Percentiles rank a stretch among this genome's conserved stretches.
phyloP scores from a whole-genome alignment of 1,284 basidiomycete species.

The Ceraceosorus bombacis region DNA sequence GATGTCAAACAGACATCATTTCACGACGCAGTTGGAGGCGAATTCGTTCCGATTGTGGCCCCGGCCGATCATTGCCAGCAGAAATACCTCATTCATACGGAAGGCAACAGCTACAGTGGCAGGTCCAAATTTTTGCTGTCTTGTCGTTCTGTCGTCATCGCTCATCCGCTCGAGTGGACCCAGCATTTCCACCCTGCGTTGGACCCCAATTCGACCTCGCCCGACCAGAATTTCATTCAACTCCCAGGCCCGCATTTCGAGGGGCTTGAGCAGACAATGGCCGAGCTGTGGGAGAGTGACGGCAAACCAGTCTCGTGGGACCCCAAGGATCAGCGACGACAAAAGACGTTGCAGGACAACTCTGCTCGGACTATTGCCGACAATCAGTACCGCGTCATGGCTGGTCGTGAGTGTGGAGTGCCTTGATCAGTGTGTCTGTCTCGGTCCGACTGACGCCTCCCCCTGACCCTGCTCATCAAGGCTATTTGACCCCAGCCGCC shows the following conservation, averaged over 20 bases:
- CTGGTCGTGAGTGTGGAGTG: slow-evolving; percentile 11
- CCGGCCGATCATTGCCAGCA: slow-evolving; percentile 28
- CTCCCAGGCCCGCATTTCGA: slow-evolving; percentile 21
- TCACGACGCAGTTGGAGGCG: background rate
- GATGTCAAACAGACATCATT: slow-evolving; percentile 31
- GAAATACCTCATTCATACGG: slow-evolving; percentile 32
- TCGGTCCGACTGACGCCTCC: background rate
- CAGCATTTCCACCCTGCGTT: slow-evolving; percentile 40
- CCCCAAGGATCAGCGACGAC: background rate
- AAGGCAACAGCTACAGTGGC: slow-evolving; percentile 36
- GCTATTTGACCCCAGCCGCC: slow-evolving; percentile 29
- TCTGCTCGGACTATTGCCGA: slow-evolving; percentile 22
- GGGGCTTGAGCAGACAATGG: slow-evolving; percentile 18
- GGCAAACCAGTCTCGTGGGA: background rate
- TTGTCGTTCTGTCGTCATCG: slow-evolving; percentile 24
- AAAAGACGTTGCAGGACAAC: slow-evolving; percentile 7
- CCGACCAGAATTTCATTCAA: slow-evolving; percentile 23
- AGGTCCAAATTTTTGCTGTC: slow-evolving; percentile 25
- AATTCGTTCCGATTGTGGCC: slow-evolving; percentile 18
- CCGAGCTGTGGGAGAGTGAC: slow-evolving; percentile 9
- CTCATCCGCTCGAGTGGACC: slow-evolving; percentile 33
- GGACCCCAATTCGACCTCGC: slow-evolving; percentile 10
- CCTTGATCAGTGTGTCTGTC: background rate
- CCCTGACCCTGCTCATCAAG: background rate
- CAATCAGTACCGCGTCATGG: slow-evolving; percentile 20